Base-by-base conservation (phyloP, 2,329 filamentous ascomycete species). In the Beauveria caledonica region DNA sequence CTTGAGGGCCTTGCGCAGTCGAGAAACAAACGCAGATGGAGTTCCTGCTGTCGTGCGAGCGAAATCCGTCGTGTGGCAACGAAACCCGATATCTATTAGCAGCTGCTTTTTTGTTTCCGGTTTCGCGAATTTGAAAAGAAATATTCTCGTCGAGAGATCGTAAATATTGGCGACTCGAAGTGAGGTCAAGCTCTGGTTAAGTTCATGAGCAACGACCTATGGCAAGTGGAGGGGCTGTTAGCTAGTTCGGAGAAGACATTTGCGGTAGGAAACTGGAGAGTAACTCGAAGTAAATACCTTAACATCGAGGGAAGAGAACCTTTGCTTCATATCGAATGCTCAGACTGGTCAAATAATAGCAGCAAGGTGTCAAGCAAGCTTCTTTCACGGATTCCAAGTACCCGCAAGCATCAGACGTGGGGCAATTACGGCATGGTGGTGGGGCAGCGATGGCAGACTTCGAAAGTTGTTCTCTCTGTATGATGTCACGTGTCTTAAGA, bases 111-210 rank as follows among this genome's bases (percentile, higher is more conserved):
- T 92, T 66, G 87, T 83, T 69, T 93, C 87, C 48, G 93, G 91
- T 72, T 94, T 96, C 60, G 92, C 86, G 71, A 99, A 94, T 72
- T 97, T 97, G 74, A 99, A 83, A 27, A 97, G 86, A 70, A 97
- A 90, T 70, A 97, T 97, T 71, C 93, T 92, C 65, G 92, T 92
- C 64, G 91, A 96, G 62, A 99, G 85, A 73, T 99, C 94, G 77
- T 99, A 97, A 72, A 97, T 87, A 71, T 99, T 99, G 64, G 90
- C 86, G 55, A 97, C 83, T 64, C 94, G 89, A 63, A 97, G 81
- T 62, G 85, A 85, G 62, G 88, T 84, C 58, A 99, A 82, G 65
- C 82, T 84, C 64, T 83, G 79, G 62, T 91, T 87, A 64, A 99
- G 88, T 82, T 99, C 94, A 72, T 96, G 90, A 60, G 92, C 89